Conservation (phyloP, 1,284 basidiomycete species). For the Pyrrhoderma lamaoense region DNA sequence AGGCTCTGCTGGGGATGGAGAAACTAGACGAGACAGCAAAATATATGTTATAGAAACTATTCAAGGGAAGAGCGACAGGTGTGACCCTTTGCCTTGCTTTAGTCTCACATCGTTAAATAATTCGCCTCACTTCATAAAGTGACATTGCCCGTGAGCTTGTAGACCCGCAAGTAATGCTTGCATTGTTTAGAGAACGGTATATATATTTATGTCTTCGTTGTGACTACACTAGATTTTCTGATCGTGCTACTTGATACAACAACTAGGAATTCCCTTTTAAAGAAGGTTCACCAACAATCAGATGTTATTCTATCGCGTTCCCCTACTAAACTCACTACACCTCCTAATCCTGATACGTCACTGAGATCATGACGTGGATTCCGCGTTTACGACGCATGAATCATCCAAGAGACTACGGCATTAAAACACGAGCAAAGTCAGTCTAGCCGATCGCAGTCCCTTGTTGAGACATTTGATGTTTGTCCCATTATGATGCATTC, state of each 20-base stretch:
- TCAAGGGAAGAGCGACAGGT: neutral
- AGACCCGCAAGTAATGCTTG: slow-evolving; percentile 41
- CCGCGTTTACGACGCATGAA: too few species aligned
- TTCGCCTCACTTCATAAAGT: too few species aligned
- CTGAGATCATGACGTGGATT: neutral
- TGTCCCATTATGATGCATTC: neutral
- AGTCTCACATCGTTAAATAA: too few species aligned
- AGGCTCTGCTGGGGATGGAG: slow-evolving; percentile 39
- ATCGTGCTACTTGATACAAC: neutral
- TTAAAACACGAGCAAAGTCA: too few species aligned
- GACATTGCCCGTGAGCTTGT: slow-evolving; percentile 37
- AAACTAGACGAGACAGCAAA: slow-evolving; percentile 40
- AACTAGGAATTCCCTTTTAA: slow-evolving; percentile 9
- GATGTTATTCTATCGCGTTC: neutral
- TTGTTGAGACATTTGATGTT: neutral
- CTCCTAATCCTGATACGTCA: neutral
- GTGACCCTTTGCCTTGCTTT: neutral
- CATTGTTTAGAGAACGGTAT: slow-evolving; percentile 61
- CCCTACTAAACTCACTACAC: neutral
- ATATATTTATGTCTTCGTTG: slow-evolving; percentile 18
- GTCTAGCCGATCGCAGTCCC: too few species aligned
- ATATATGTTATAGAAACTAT: slow-evolving; percentile 72
- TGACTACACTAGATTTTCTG: too few species aligned
- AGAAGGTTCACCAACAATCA: slow-evolving; percentile 5
- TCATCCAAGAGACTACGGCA: too few species aligned